Evolutionary conservation across 805 yeast genomes (phyloP).

Genomic region (Candida piceae): DNA sequence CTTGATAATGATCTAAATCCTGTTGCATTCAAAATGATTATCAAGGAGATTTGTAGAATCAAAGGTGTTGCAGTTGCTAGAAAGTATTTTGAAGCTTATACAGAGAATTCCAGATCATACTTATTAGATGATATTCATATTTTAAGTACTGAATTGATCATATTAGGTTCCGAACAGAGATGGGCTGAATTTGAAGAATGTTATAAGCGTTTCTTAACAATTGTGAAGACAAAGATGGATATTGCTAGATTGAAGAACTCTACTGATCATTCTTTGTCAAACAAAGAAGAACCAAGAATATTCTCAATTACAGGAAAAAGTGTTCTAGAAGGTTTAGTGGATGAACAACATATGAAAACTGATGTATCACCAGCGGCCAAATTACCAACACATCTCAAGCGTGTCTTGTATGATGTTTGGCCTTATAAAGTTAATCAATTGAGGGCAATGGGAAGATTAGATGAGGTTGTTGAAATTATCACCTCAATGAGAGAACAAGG

Average conservation of each 20-base stretch:
- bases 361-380: slow-evolving; percentile 5
- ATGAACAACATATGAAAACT: slow-evolving; percentile 11
- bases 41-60: slow-evolving; percentile 15
- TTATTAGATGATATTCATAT: slow-evolving; percentile 25
- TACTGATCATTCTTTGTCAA: neutral
- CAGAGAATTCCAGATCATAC: slow-evolving; percentile 19
- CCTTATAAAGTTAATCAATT: slow-evolving; percentile 26
- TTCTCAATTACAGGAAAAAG: neutral
- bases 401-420: slow-evolving; percentile 26
- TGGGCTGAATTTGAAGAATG: slow-evolving; percentile 30
- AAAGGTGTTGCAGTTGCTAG: slow-evolving; percentile 22
- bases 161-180: slow-evolving; percentile 28
- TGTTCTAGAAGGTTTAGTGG: slow-evolving; percentile 2
- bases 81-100: slow-evolving; percentile 24
- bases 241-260: slow-evolving; percentile 11
- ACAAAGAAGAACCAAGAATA: too few relatives aligned
- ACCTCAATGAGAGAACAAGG: slow-evolving; percentile 19
- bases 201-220: slow-evolving; percentile 19
- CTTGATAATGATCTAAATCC: slow-evolving; percentile 23
- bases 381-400: slow-evolving; percentile 23
- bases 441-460: slow-evolving; percentile 19
- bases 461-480: slow-evolving; percentile 13
- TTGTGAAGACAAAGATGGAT: slow-evolving; percentile 13
- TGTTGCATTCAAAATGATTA: slow-evolving; percentile 18
- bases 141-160: slow-evolving; percentile 22